Evolutionary conservation across 1,139 yeast species (phyloP), one percentile per base, ranked within the genome.

Genomic region (Yamadazyma atlantica): DNA sequence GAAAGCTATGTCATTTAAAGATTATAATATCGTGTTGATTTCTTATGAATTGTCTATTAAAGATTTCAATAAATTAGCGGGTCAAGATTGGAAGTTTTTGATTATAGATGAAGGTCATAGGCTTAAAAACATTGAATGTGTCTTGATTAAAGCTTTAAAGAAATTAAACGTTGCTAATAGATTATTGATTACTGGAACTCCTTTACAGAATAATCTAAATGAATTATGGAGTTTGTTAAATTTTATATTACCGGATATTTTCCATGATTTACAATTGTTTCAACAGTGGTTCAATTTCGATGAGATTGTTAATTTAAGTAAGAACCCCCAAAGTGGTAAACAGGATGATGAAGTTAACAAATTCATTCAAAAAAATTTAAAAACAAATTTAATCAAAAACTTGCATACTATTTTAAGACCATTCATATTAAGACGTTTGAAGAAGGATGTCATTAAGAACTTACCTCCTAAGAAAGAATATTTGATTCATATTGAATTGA

Each of bases 31-130:
- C 4, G 70, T 90, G 7, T 62, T 92, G 8, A 86, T 96, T 0
- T 83, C 95, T 18, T 92, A 89, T 63, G 97, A 90, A 54, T 73
- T 85, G 27, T 73, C 88, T 2, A 75, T 90, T 36, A 72, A 76
- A 37, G 97, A 90, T 55, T 74, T 76, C 36, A 50, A 60, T 22
- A 73, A 62, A 46, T 64, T 92, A 34, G 69, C 73, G 28, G 25
- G 25, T 14, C 54, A 58, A 12, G 60, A 65, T 24, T 90, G 97
- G 97, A 83, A 82, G 44, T 90, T 82, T 55, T 64, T 92, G 39
- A 85, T 89, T 35, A 95, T 90, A n/a, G 97, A 90, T 60, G 97
- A 90, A 59, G 97, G 97, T 4, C 97, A 90, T 60, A 69, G 97
- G 30, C 66, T 90, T 47, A 92, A 90, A 53, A 90, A 90, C 55